Base-by-base conservation (phyloP, 345 rosid species). In the Sisymbrium altissimum region DNA sequence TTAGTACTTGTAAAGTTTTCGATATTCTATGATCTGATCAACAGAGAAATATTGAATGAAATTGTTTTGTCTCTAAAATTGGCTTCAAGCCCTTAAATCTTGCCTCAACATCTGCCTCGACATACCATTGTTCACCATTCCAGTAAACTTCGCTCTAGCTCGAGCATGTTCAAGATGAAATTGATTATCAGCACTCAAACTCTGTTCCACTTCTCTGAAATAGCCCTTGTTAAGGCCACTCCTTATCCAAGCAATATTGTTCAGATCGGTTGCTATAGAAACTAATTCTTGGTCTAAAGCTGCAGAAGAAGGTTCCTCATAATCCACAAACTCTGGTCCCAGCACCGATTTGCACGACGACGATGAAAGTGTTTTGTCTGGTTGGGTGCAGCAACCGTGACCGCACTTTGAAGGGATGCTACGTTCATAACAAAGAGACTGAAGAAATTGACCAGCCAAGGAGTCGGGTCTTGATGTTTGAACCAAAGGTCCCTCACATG, bases 311-410 rank as follows among this genome's bases (percentile, higher is more conserved):
- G 77, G 68, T 69, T 82, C 93, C 19, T 80, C 80, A 58, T 76
- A 85, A 44, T 88, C 95, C 61, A 87, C 81, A 74, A 92, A 90
- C 54, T 88, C 93, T 53, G 91, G 85, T 35, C 98, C 96, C 77
- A 92, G 50, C 83, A 92, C 53, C 72, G 91, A 86, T 7, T 62
- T 81, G 27, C 5, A 58, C 9, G 25, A 58, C 7, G 25, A 69
- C 3, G 76, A 64, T 46, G 68, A 73, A 53, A 27, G 17, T 48
- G 45, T 68, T 29, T 61, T 70, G 39, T 49, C 44, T 46, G 69
- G 77, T 32, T 81, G 49, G 12, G 75, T 35, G 77, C 91, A 87
- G 76, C 95, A 92, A 29, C 93, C 86, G 14, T 78, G 81, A 44
- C 95, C 87, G 32, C 97, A 93, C 15, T 76, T 78, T 15, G 77